Base-by-base conservation (phyloP, 2,329 filamentous ascomycete species). In the Metarhizium guizhouense region DNA sequence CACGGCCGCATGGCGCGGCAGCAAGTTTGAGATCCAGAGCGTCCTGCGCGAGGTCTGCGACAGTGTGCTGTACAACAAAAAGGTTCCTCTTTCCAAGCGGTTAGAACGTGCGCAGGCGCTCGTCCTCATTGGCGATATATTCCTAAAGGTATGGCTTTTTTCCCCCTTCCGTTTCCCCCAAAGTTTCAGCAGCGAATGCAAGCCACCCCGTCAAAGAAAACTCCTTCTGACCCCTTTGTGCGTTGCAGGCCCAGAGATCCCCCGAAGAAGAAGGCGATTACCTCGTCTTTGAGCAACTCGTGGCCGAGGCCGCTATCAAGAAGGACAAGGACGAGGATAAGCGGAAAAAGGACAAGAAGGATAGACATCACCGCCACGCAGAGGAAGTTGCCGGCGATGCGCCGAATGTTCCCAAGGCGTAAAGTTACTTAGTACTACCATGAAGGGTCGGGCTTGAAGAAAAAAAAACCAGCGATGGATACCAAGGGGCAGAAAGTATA, bases 181-280 rank as follows among this genome's bases (percentile, higher is more conserved):
- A 3, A 25, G 25, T 25, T 25, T 25, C 25, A 3, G 25, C 25
- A 3, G 25, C 25, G 25, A 25, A 25, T 25, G 25, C 25, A 25
- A 25, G 25, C 25, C 25, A 25, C 25, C 25, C 25, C 25, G 25
- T 13, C 20, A 62, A 54, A 56, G 43, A 59, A 54, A 38, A 60
- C 53, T 16, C 10, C 2, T 50, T 14, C 42, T 45, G n/a, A 18
- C 42, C 11, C 7, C 42, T 6, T 2, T 11, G 7, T 18, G 14
- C n/a, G 14, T 51, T 47, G 8, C 62, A 96, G 92, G 90, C 93
- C 45, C 82, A 88, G 70, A 86, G 94, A 59, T 87, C 93, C 54
- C 87, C 93, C 47, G 94, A 99, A 61, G 94, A 99, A 76, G 94
- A 99, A 73, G 93, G 94, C 61, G 94, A 97, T 66, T 97, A 95